Conservation (phyloP, 23 red algal species). For the Gracilaria vermiculophylla region DNA sequence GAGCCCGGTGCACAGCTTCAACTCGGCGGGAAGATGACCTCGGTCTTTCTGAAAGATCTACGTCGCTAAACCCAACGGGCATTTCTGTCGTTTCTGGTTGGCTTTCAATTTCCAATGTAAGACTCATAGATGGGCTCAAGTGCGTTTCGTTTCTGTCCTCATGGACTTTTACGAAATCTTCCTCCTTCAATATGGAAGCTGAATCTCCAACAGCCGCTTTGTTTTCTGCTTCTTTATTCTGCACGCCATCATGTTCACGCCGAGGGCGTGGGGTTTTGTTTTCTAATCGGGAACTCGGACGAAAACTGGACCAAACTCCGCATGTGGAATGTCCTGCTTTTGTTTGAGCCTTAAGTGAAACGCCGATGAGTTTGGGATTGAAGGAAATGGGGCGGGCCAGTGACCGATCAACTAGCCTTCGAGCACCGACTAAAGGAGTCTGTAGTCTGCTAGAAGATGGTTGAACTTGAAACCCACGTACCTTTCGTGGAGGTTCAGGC, state of each 20-base stretch:
- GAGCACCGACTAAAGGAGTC: neutral
- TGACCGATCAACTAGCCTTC: neutral
- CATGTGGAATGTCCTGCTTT: neutral
- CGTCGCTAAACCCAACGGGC: neutral
- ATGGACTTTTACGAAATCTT: neutral
- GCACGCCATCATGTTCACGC: too few relatives aligned
- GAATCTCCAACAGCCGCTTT: neutral
- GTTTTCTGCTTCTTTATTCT: neutral
- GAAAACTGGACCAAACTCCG: neutral
- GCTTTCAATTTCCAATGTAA: neutral
- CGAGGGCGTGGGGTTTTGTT: neutral
- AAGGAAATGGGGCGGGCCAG: neutral
- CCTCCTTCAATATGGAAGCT: neutral
- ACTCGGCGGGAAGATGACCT: conserved; percentile 28
- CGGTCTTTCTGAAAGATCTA: neutral
- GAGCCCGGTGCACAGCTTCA: conserved; percentile 46
- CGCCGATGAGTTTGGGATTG: conserved; percentile 28
- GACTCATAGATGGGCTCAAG: neutral
- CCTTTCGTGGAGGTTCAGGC: neutral
- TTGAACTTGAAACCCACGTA: conserved; percentile 40
- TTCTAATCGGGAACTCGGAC: neutral
- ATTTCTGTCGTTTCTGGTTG: neutral
- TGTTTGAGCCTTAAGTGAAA: conserved; percentile 10
- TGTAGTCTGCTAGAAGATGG: neutral
- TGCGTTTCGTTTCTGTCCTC: neutral